A percentile compares a stretch with the other conserved stretches of the same genome.
Evolutionary conservation across 768 basidiomycete genomes (phyloP).

Genomic region (Trichaptum fuscoviolaceum): DNA sequence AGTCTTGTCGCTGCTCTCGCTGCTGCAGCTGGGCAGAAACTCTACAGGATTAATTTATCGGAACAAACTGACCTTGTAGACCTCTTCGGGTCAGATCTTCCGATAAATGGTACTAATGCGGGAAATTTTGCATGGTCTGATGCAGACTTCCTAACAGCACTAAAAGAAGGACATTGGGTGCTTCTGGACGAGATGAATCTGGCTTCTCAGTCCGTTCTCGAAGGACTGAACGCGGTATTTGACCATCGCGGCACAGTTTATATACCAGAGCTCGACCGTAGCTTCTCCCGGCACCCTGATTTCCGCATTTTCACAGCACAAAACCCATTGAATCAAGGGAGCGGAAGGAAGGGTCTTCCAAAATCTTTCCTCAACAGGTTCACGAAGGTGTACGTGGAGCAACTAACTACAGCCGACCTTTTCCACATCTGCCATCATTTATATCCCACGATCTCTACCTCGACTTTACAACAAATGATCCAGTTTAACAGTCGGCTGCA

Average conservation of each 20-base stretch:
- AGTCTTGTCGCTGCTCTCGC: constrained; percentile 88
- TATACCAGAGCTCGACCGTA: constrained; percentile 89
- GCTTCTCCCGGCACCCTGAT: constrained; percentile 83
- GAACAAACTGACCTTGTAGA: constrained; percentile 98
- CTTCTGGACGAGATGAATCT: constrained; percentile 99
- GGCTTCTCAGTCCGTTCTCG: constrained; percentile 92
- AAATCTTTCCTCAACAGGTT: constrained; percentile 98
- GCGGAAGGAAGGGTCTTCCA: constrained; percentile 94
- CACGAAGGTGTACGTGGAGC: constrained; percentile 93
- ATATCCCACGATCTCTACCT: constrained; percentile 54
- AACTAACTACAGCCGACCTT: constrained; percentile 74
- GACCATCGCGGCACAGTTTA: constrained; percentile 95
- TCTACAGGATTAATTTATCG: constrained; percentile 94
- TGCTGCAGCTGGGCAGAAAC: constrained; percentile 64
- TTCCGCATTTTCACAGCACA: constrained; percentile 98
- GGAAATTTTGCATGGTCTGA: constrained; percentile 98
- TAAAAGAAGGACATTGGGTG: constrained; percentile 97
- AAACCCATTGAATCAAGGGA: constrained; percentile 93
- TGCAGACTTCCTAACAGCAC: constrained; percentile 87
- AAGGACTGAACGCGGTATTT: constrained; percentile 92
- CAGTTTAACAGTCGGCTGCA: constrained; percentile 70
- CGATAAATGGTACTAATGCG: constrained; percentile 83
- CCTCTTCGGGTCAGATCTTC: constrained; percentile 93
- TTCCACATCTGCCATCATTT: constrained; percentile 70
- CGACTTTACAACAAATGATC: constrained; percentile 69